phyloP scores from a whole-genome alignment of 225 moss, liverwort and hornwort species.

The Neckera pumila region DNA sequence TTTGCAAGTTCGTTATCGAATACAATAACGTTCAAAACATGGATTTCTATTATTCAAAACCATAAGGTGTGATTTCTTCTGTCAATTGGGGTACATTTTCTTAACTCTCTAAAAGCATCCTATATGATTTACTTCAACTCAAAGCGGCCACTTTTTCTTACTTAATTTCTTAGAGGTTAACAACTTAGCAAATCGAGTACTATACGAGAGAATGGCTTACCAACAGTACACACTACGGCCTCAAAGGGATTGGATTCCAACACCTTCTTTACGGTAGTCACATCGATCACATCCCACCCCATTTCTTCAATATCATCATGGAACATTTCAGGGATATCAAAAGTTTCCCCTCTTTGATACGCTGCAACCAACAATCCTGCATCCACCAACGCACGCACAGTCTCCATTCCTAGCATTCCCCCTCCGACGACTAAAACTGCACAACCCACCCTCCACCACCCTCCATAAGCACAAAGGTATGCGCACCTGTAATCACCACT shows the following conservation, averaged over 20 bases:
- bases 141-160: neutral
- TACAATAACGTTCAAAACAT: neutral
- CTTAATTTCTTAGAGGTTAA: neutral
- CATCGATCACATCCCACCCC: constrained; percentile 20
- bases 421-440: constrained; percentile 90
- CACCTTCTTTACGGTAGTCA: constrained; percentile 10
- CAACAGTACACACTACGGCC: constrained; percentile 15
- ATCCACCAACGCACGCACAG: constrained; percentile 11
- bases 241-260: constrained; percentile 13
- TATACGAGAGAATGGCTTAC: neutral
- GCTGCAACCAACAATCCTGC: constrained; percentile 15
- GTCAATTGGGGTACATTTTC: neutral
- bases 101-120: neutral
- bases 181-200: neutral
- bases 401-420: constrained; percentile 64
- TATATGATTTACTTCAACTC: neutral
- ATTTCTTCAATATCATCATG: constrained; percentile 21
- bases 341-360: constrained; percentile 6
- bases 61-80: neutral
- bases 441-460: neutral
- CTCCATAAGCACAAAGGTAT: neutral
- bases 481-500: neutral
- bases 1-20: neutral
- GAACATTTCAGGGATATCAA: constrained; percentile 16
- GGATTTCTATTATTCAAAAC: neutral